phyloP scores from a whole-genome alignment of 768 basidiomycete genomes.

The Hygrocybe coccinea region DNA sequence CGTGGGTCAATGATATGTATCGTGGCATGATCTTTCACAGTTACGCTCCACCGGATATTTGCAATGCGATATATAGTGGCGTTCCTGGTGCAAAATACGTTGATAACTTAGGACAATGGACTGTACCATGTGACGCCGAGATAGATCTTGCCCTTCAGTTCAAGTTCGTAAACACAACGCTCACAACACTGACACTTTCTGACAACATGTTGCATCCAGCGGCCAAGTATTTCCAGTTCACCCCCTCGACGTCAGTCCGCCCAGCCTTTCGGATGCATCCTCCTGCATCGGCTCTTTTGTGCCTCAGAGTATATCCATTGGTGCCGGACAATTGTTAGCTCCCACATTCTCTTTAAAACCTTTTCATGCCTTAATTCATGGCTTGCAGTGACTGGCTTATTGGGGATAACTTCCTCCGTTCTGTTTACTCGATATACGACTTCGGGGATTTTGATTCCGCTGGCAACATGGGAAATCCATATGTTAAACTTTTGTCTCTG shows the following conservation, averaged over 20 bases:
- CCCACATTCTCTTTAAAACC: background rate
- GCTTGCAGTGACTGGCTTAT: slow-evolving; percentile 70
- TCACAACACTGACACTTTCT: background rate
- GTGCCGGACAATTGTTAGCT: slow-evolving; percentile 62
- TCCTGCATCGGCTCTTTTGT: slow-evolving; percentile 74
- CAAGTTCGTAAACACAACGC: slow-evolving; percentile 42
- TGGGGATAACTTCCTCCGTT: slow-evolving; percentile 80
- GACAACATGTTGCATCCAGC: slow-evolving; percentile 5
- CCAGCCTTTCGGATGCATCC: slow-evolving; percentile 38
- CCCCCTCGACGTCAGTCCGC: slow-evolving; percentile 68
- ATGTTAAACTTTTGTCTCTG: slow-evolving; percentile 68
- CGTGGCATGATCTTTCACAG: slow-evolving; percentile 31
- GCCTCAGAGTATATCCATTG: slow-evolving; percentile 55
- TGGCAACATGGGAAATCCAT: slow-evolving; percentile 68
- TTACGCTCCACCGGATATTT: slow-evolving; percentile 63
- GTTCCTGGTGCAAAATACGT: slow-evolving; percentile 61
- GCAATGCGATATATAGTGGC: slow-evolving; percentile 63
- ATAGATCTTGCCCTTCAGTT: slow-evolving; percentile 78
- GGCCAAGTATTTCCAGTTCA: slow-evolving; percentile 73
- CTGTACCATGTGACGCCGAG: slow-evolving; percentile 68
- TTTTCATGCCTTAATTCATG: slow-evolving; percentile 4
- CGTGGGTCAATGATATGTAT: background rate
- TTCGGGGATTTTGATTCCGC: slow-evolving; percentile 71
- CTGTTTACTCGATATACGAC: slow-evolving; percentile 78
- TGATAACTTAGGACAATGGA: slow-evolving; percentile 53